Percentiles rank a stretch among this genome's conserved stretches.
These are phyloP conservation scores for Cordyceps pruinosa DNA, from an alignment of 2,329 filamentous ascomycete genomes.

Conservation along the genomic window DNA sequence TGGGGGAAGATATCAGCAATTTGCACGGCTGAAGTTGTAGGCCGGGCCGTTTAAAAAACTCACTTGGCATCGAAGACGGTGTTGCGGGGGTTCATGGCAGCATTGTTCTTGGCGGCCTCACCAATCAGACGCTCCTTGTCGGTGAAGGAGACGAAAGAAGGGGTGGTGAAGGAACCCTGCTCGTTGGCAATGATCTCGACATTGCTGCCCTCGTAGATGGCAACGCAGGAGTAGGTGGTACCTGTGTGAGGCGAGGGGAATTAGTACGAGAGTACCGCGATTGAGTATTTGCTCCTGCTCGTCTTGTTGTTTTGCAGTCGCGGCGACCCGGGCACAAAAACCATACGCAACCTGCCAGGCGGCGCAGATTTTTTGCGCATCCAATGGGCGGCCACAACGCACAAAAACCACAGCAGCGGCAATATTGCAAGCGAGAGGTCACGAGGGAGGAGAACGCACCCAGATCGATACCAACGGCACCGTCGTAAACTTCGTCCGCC, in stretches of 20 bases:
- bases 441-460: slow-evolving; percentile 51
- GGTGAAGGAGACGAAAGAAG: slow-evolving; percentile 98
- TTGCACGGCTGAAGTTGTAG: not conserved
- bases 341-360: not conserved
- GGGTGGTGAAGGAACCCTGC: slow-evolving; percentile 98
- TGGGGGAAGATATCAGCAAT: slow-evolving; percentile 31
- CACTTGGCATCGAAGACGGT: slow-evolving; percentile 99
- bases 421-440: slow-evolving; percentile 1
- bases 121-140: slow-evolving; percentile 98
- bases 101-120: slow-evolving; percentile 99
- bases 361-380: slow-evolving; percentile 7
- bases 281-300: not conserved
- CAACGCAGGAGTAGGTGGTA: slow-evolving; percentile 99
- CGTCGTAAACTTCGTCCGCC: slow-evolving; percentile 98
- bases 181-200: slow-evolving; percentile 99
- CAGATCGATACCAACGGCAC: slow-evolving; percentile 99
- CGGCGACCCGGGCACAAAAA: not conserved
- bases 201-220: slow-evolving; percentile 98
- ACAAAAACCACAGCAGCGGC: not conserved
- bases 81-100: slow-evolving; percentile 97
- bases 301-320: not conserved
- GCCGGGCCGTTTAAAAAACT: slow-evolving; percentile 31
- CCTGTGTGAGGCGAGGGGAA: slow-evolving; percentile 45
- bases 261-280: not conserved
- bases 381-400: slow-evolving; percentile 6